Evolutionary conservation across 257 asterid species (phyloP).

Genomic region (Jaltomata sinuosa): DNA sequence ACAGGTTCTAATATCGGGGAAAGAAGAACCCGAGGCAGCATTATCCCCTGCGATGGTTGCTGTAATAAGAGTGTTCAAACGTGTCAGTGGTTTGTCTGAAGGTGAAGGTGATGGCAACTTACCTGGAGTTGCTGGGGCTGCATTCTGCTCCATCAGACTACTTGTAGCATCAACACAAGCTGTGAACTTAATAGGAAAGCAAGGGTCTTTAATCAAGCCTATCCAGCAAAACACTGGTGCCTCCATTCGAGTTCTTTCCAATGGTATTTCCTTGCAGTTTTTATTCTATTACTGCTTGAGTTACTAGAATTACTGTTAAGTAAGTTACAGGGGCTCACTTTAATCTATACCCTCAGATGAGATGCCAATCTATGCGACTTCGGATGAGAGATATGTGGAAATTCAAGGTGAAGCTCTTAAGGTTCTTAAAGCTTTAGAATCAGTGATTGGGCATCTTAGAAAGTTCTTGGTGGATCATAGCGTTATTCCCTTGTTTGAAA

Average conservation of each 20-base stretch:
- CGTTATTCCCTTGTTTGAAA: conserved; percentile 78
- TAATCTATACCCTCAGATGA: conserved; percentile 36
- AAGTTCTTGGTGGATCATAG: conserved; percentile 82
- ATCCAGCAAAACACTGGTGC: conserved; percentile 73
- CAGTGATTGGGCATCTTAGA: conserved; percentile 75
- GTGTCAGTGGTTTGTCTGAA: conserved; percentile 50
- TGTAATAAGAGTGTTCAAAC: conserved; percentile 54
- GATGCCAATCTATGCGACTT: conserved; percentile 49
- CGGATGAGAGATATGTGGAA: conserved; percentile 83
- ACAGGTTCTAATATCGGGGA: conserved; percentile 69
- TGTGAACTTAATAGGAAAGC: conserved; percentile 72
- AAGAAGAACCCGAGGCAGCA: conserved; percentile 69
- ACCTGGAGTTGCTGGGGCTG: conserved; percentile 32
- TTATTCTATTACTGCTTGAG: neutral
- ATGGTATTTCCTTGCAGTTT: conserved; percentile 28
- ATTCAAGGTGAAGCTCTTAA: conserved; percentile 77
- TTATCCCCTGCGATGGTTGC: conserved; percentile 85
- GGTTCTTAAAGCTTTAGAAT: conserved; percentile 74
- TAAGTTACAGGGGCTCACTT: neutral
- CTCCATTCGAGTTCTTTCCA: conserved; percentile 55
- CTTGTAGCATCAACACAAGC: conserved; percentile 79
- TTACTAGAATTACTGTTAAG: neutral
- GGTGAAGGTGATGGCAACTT: conserved; percentile 30
- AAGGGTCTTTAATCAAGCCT: conserved; percentile 69
- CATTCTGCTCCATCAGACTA: conserved; percentile 52